Conservation (phyloP, 2,329 filamentous ascomycete genomes). For the Aspergillus latus region DNA sequence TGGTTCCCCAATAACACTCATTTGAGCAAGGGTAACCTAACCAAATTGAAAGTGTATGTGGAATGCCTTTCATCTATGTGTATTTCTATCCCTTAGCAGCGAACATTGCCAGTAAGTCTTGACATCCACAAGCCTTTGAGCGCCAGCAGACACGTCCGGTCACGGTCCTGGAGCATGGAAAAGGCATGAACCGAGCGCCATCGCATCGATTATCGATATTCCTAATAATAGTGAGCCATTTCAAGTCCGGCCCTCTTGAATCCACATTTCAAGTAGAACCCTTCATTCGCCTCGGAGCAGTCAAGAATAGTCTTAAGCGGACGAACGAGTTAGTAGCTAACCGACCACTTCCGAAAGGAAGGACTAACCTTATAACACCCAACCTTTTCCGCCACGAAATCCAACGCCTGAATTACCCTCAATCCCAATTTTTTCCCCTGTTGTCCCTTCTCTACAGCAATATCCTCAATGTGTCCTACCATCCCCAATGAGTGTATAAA, state of each 20-base stretch:
- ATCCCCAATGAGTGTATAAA: conserved; percentile 49
- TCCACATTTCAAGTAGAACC: conserved; percentile 97
- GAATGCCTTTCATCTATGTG: conserved; percentile 7
- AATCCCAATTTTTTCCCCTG: conserved; percentile 96
- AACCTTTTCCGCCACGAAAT: conserved; percentile 80
- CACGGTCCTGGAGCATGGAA: not conserved
- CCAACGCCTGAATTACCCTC: conserved; percentile 88
- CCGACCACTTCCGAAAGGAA: not conserved
- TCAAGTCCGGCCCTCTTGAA: conserved; percentile 89
- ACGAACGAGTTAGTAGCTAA: conserved; percentile 14
- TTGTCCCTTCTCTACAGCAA: conserved; percentile 90
- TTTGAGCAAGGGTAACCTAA: too few relatives aligned
- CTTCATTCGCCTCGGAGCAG: conserved; percentile 93
- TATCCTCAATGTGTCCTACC: conserved; percentile 97
- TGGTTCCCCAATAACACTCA: too few relatives aligned
- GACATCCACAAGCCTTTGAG: not conserved
- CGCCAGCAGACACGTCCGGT: conserved; percentile 8
- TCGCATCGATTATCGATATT: not conserved
- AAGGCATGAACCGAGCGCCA: not conserved
- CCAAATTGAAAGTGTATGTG: not conserved
- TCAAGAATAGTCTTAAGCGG: conserved; percentile 78
- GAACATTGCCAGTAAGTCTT: not conserved
- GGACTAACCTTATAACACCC: conserved; percentile 80
- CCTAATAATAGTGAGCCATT: conserved; percentile 87
- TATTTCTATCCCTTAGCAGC: conserved; percentile 5